Base-by-base conservation (phyloP, 768 basidiomycete species). In the Boletus bicolor region DNA sequence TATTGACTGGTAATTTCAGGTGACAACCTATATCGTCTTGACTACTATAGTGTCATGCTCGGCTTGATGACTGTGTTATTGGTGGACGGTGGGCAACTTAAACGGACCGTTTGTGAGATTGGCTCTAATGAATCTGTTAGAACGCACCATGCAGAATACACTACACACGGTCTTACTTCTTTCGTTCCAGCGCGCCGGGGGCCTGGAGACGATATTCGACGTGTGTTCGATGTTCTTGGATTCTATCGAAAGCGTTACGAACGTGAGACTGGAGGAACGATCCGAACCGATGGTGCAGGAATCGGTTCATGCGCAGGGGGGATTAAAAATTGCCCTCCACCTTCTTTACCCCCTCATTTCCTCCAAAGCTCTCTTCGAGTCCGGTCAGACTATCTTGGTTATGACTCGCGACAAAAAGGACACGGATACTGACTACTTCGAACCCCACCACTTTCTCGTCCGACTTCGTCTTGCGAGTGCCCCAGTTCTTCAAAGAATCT, bases 381-480 rank as follows among this genome's bases (percentile, higher is more conserved):
- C 92, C 7, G 80, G 84, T 3, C 95, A 98, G 72, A 95, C 93
- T 0, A 68, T 79, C 4, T 72, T 89, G 34, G 78, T 89, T 15
- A 73, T 83, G 39, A 86, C 86, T 17, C 83, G 85, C 15, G 93
- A 93, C 72, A 90, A 90, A 69, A 82, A 83, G 66, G 86, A 89
- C 21, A 85, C 82, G 1, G 88, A 94, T 61, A 71, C 78, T 5
- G 86, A 85, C 36, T 91, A 87, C 68, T 95, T 96, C 57, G 89
- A 93, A 62, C 82, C 92, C 0, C 85, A 88, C 66, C 89, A 91
- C 65, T 91, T 97, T 71, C 80, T 98, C 49, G 86, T 98, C 60
- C 84, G 80, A 56, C 76, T 96, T 56, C 86, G 97, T 37, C 71
- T 84, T 30, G 79, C 82, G 2, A 77, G 85, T 21, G 72, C 93